These are phyloP conservation scores for Alternaria sp. DNA, from an alignment of 2,329 filamentous ascomycete genomes.

Conservation along the genomic window DNA sequence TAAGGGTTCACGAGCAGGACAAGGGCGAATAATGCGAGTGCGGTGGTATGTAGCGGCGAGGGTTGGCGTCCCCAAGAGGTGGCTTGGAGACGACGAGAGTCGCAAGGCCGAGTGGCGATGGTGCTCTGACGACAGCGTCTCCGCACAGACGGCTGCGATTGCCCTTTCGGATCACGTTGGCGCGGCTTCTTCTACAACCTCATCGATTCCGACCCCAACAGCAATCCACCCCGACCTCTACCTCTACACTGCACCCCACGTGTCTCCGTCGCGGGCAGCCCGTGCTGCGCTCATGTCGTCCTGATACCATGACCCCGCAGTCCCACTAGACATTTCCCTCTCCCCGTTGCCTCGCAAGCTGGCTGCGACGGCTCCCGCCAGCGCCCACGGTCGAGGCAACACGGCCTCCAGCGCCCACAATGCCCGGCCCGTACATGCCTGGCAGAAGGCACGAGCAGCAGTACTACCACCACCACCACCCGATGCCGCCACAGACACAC, in stretches of 20 bases:
- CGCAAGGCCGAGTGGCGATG: slow-evolving; percentile 14
- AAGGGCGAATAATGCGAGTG: background rate
- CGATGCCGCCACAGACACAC: slow-evolving; percentile 25
- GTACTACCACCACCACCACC: slow-evolving; percentile 43
- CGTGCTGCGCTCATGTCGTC: slow-evolving; percentile 44
- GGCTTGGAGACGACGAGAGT: slow-evolving; percentile 12
- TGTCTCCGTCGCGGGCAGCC: slow-evolving; percentile 30
- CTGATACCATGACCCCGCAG: slow-evolving; percentile 44
- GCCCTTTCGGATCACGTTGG: slow-evolving; percentile 12
- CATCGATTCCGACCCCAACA: slow-evolving; percentile 4
- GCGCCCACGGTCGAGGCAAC: slow-evolving; percentile 50
- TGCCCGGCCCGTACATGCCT: slow-evolving; percentile 67
- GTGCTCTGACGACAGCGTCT: slow-evolving; percentile 11
- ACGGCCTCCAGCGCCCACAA: slow-evolving; percentile 69
- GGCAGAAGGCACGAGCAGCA: slow-evolving; percentile 52
- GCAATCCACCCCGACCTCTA: slow-evolving; percentile 6
- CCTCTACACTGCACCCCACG: slow-evolving; percentile 9
- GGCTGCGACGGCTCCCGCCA: slow-evolving; percentile 46
- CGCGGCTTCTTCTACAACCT: slow-evolving; percentile 23
- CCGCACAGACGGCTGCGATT: slow-evolving; percentile 20
- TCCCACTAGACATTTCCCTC: background rate
- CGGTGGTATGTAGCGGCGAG: background rate
- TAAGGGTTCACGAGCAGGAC: slow-evolving; percentile 25
- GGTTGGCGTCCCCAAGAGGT: slow-evolving; percentile 21
- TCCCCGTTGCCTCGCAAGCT: slow-evolving; percentile 48